Conservation (phyloP, 2,329 filamentous ascomycete genomes). For the Pyrenochaeta sp. region DNA sequence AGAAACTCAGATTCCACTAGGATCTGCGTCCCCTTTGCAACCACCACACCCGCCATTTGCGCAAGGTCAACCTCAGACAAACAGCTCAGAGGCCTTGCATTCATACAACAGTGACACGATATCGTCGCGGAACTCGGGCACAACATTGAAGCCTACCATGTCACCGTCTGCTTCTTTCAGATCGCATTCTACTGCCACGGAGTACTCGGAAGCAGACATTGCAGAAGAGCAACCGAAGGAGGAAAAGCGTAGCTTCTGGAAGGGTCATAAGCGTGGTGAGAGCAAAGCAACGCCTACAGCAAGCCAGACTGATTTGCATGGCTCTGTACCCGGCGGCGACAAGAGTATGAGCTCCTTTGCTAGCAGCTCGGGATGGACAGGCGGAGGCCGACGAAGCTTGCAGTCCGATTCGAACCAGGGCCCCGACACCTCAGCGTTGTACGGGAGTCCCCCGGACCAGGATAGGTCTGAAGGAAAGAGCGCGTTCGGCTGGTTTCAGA, state of each 20-base stretch:
- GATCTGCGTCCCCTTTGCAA: constrained; percentile 43
- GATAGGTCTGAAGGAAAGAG: constrained; percentile 64
- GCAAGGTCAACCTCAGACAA: constrained; percentile 36
- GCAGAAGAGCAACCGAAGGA: constrained; percentile 64
- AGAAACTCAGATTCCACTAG: constrained; percentile 11
- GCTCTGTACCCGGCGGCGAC: constrained; percentile 47
- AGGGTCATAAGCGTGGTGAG: constrained; percentile 63
- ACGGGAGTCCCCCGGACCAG: constrained; percentile 40
- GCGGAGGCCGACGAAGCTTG: constrained; percentile 40
- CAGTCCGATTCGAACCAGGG: constrained; percentile 43
- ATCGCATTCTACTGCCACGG: constrained; percentile 74
- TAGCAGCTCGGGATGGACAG: constrained; percentile 42
- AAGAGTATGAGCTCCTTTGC: constrained; percentile 52
- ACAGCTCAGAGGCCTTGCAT: constrained; percentile 35
- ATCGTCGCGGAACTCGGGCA: constrained; percentile 57
- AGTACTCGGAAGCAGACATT: constrained; percentile 82
- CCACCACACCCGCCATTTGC: constrained; percentile 41
- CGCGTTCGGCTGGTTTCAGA: constrained; percentile 70
- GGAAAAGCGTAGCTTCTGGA: constrained; percentile 74
- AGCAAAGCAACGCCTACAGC: constrained; percentile 47
- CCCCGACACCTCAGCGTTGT: constrained; percentile 40
- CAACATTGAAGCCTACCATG: constrained; percentile 69
- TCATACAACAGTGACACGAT: constrained; percentile 43
- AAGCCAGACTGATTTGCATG: constrained; percentile 47
- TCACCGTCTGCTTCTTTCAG: constrained; percentile 81